Base-by-base conservation (phyloP, 352 stramenopile species). In the Pythium myriotylum region DNA sequence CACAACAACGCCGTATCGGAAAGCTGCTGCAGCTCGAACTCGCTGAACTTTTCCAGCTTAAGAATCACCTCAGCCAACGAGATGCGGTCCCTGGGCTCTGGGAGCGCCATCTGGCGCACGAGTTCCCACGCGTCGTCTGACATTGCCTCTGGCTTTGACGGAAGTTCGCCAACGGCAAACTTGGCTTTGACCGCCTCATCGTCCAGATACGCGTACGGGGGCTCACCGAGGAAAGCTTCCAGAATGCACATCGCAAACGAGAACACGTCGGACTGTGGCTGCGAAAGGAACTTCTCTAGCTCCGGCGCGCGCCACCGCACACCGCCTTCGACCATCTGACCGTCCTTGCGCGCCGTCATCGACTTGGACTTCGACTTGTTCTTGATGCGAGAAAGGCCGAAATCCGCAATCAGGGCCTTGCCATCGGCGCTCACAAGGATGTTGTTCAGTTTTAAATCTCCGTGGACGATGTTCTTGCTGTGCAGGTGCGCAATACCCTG, bases 191-290 rank as follows among this genome's bases (percentile, higher is more conserved):
- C n/a, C 50, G 59, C 1, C 54, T 35, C 48, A 23, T 60, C 50
- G 19, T 67, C 50, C 22, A 23, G 0, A 4, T 43, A 3, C 17
- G 4, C 50, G n/a, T 51, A 67, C 29, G 59, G 59, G 3, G 59
- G 19, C 17, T 54, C 59, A 2, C 33, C 63, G 3, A 27, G n/a
- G 19, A 72, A 24, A 4, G 64, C 74, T 49, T 86, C 74, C 2
- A 82, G 32, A 16, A 86, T 67, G 35, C 73, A 82, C 70, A 83
- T 77, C 2, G 67, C 77, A 12, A 82, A 65, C 13, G 72, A 65
- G 43, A 79, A 84, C 0, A 86, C 58, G 22, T 84, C 74, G 1
- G 66, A 73, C 42, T 54, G 47, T 10, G 54, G 40, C n/a, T 58
- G 65, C 0, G 23, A 20, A 10, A 20, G 29, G 0, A 48, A 12